Evolutionary conservation across 2,329 filamentous ascomycete species (phyloP).

Genomic region (Hymenoscyphus repandus): DNA sequence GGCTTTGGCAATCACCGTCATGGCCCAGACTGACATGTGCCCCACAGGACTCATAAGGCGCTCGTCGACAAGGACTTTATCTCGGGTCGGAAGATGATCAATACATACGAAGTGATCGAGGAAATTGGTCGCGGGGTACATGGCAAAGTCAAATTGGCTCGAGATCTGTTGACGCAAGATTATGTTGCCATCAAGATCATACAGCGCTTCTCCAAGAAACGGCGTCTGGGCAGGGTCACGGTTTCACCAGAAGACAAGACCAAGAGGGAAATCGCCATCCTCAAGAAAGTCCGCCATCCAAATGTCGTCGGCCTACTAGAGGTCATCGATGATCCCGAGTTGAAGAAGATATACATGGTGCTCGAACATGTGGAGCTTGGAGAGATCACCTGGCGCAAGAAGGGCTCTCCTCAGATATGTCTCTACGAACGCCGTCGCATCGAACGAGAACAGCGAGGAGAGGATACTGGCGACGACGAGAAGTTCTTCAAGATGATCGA

Average conservation of each 20-base stretch:
- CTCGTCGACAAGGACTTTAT: conserved; percentile 83
- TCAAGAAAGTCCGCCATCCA: conserved; percentile 97
- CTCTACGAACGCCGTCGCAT: conserved; percentile 76
- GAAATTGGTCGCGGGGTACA: conserved; percentile 95
- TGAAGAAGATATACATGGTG: conserved; percentile 98
- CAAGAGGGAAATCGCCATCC: conserved; percentile 93
- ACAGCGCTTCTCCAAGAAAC: conserved; percentile 87
- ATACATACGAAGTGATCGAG: conserved; percentile 94
- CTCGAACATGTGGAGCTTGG: conserved; percentile 92
- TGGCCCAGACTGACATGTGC: conserved; percentile 18
- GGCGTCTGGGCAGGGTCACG: conserved; percentile 79
- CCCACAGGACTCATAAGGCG: conserved; percentile 72
- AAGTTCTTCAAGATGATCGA: conserved; percentile 55
- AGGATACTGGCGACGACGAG: conserved; percentile 52
- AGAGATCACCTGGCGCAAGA: conserved; percentile 90
- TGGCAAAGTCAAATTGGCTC: conserved; percentile 93
- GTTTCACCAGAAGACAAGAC: conserved; percentile 70
- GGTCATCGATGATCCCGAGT: conserved; percentile 93
- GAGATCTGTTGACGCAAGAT: conserved; percentile 68
- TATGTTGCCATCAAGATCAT: conserved; percentile 98
- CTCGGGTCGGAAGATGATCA: conserved; percentile 93
- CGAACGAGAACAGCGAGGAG: conserved; percentile 63
- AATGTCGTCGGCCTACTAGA: conserved; percentile 94
- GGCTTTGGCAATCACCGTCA: not conserved
- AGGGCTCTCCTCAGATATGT: conserved; percentile 78